Evolutionary conservation across 805 yeast genomes (phyloP), one percentile per base, ranked within the genome.

Genomic region (Jamesozyma jinghongensis): DNA sequence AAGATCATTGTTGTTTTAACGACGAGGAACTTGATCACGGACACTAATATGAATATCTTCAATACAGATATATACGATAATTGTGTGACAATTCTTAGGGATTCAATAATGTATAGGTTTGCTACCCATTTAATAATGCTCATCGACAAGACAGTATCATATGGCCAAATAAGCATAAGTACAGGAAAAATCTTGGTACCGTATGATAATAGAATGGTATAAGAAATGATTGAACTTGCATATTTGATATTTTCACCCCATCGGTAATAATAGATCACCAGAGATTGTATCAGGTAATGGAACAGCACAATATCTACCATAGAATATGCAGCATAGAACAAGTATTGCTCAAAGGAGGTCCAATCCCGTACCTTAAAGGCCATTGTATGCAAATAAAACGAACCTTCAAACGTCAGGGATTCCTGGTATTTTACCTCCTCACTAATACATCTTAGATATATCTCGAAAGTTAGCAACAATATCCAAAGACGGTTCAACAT

Each of bases 121-220:
- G 83, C 81, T 3, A 80, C 72, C 49, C 76, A 66, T 43, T 73
- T 73, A 25, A 84, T 81, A 8, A 78, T 64, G 5, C 67, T 65
- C 17, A 78, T 71, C 0, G 82, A 80, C 3, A 81, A 68, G 1
- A 81, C 69, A n/a, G 83, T 74, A 55, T 92, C 96, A 54, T 92
- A 92, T 0, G 95, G 92, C 99, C 99, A 92, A 28, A 92, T 90
- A 26, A 92, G 68, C 88, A 90, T 90, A 27, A 92, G 69, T 16
- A 92, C 81, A 0, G 98, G 98, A 47, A 90, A 80, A 18, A 90
- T 67, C 54, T 83, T 85, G 31, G 90, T 80, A 1, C 85, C 77
- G 34, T 85, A 78, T 0, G 97, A 79, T 5, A 87, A 71, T 34
- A 88, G 56, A 1, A 87, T 70, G 0, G 95, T 81, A 8, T 79